phyloP scores from a whole-genome alignment of 768 basidiomycete species.

The Dictyophora rubrovolvata region DNA sequence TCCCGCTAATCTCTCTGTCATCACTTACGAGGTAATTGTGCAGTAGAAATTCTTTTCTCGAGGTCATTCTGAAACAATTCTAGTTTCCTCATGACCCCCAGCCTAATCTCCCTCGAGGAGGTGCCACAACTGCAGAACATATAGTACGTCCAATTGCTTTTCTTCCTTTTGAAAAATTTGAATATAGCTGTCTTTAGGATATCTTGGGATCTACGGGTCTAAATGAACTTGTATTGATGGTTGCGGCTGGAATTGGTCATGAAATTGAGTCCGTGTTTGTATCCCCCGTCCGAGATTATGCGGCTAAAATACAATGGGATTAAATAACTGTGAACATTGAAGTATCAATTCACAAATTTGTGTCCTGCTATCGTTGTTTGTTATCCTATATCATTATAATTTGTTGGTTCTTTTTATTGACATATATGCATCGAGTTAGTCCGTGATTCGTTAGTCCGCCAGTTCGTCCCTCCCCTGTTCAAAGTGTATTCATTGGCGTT shows the following conservation, averaged over 20 bases:
- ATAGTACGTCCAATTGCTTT: constrained; percentile 52
- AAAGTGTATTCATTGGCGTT: no score
- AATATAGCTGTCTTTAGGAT: background rate
- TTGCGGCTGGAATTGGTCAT: constrained; percentile 74
- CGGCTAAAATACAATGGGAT: constrained; percentile 71
- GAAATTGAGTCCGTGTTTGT: constrained; percentile 62
- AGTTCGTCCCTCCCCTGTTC: no score
- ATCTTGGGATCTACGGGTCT: constrained; percentile 58
- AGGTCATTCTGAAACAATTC: background rate
- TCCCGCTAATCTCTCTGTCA: constrained; percentile 76
- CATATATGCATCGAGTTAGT: no score
- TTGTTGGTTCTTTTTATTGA: no score
- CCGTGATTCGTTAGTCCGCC: no score
- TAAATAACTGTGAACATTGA: constrained; percentile 14
- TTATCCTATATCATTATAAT: no score
- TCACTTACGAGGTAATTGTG: constrained; percentile 66
- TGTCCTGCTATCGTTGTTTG: no score
- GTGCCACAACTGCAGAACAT: constrained; percentile 86
- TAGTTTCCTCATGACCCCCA: constrained; percentile 76
- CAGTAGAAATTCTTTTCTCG: background rate
- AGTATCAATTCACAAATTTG: no score
- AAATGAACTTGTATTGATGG: constrained; percentile 86
- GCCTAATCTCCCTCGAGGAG: constrained; percentile 68
- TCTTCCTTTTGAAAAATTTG: background rate
- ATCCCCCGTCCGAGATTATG: constrained; percentile 71